Base-by-base conservation (phyloP, 495 filamentous ascomycete species). In the Penicillium bialowiezense region DNA sequence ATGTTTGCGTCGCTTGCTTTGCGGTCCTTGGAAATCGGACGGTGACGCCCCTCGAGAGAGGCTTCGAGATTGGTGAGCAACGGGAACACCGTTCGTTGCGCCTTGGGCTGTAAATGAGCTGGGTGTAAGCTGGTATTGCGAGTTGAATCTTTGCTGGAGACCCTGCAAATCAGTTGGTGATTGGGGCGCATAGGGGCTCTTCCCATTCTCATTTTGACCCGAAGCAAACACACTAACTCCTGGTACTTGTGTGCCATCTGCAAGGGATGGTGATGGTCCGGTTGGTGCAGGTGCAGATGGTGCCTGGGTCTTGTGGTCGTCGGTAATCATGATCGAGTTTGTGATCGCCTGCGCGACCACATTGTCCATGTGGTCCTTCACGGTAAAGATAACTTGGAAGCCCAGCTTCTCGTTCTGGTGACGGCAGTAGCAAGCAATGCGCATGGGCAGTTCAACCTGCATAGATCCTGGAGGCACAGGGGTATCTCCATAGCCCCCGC, bases 341-440 rank as follows among this genome's bases (percentile, higher is more conserved):
- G 89, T 90, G 20, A 96, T 85, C n/a, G 81, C 79, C 59, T 97
- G 92, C 15, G 90, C 87, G 41, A 96, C 67, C 17, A 95, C 68
- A 34, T 83, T 82, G 59, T 81, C 84, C 44, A 77, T 58, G 52
- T 85, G 78, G 70, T 95, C 88, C 59, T 91, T 95, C 43, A 97
- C 70, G 2, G 92, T 97, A 62, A 96, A 93, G 24, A 97, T 95
- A 54, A 97, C 89, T 59, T 89, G 87, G 56, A 95, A 97, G 2
- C 92, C 92, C 45, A 84, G 69, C 62, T 96, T 96, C 68, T 97
- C 92, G 31, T 82, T 78, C 49, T 97, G 92, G 62, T 97, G 92
- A 3, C 92, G 83, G 67, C 92, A 96, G 68, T 97, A 97, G 66
- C 92, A 97, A 4, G 91, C 89, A 56, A 97, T 95, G n/a, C 92